Evolutionary conservation across 169 alveolate genomes (phyloP), one percentile per base, ranked within the genome.

Genomic region (Plasmodium knowlesi): DNA sequence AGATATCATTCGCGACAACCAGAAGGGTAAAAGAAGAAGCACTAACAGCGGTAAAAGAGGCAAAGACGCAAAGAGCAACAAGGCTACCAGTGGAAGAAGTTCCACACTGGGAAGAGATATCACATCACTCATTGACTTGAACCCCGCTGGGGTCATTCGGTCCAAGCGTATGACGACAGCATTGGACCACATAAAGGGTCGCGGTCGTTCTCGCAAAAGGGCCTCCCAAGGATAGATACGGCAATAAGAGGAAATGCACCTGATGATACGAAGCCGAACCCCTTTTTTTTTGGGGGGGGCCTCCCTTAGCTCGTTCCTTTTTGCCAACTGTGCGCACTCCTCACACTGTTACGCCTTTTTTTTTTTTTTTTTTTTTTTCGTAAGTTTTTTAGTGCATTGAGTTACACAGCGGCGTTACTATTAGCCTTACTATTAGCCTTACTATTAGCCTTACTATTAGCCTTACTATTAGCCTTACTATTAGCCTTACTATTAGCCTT

Each of bases 161-260:
- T 89, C 94, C 22, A 89, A 89, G 67, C 61, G 94, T 19, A 80
- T 89, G 94, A 16, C 89, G 2, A 37, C 46, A 6, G 94, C 94
- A 5, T 41, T 89, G 22, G 90, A 89, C 22, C 76, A 70, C 10
- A 79, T 89, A 67, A 89, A 89, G 61, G 76, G 41, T 14, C 81
- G 94, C 43, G 82, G 46, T 10, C 37, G 76, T 16, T 61, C 72
- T n/a, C 70, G 53, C 10, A 80, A 89, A 41, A 84, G 57, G 82
- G 82, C 32, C 30, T 12, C 72, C 41, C 5, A 32, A 2, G 16
- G 37, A 3, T 16, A 6, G 41, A 8, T 9, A 14, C 32, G 6
- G 12, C 28, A 5, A 8, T 57, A 57, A n/a, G 72, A 25, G 25
- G 74, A 5, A n/a, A n/a, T 19, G 10, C 39, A 22, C 12, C 3